A percentile compares a stretch with the other conserved stretches of the same genome.
Evolutionary conservation across 352 stramenopile genomes (phyloP).

Genomic region (Globisporangium nunn): DNA sequence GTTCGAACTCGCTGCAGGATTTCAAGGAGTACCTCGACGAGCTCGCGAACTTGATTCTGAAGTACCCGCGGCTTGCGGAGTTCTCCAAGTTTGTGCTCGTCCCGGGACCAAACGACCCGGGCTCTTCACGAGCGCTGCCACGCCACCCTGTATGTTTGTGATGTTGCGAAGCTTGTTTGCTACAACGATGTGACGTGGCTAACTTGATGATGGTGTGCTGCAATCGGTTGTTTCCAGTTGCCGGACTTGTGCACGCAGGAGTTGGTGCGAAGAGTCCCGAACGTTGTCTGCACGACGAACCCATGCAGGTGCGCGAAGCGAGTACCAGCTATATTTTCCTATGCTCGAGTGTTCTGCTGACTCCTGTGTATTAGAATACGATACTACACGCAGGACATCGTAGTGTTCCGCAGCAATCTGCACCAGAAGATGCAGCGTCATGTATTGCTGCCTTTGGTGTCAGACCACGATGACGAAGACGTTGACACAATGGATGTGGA

Average conservation of each 20-base stretch:
- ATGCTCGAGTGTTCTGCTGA: neutral
- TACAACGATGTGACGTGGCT: neutral
- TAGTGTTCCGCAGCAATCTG: constrained; percentile 90
- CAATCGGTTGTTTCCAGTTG: constrained; percentile 22
- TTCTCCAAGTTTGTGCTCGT: constrained; percentile 90
- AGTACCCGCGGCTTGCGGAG: constrained; percentile 74
- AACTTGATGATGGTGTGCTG: too few species aligned
- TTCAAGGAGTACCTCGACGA: constrained; percentile 87
- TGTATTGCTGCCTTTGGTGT: constrained; percentile 57
- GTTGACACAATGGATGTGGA: constrained; percentile 12
- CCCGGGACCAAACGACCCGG: constrained; percentile 89
- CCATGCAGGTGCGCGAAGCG: constrained; percentile 63
- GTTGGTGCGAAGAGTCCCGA: constrained; percentile 57
- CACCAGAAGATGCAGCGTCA: constrained; percentile 89
- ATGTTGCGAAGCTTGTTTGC: neutral
- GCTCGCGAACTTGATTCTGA: constrained; percentile 85
- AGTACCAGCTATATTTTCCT: neutral
- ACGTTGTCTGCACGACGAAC: constrained; percentile 86
- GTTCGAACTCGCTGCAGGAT: constrained; percentile 65
- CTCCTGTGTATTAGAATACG: constrained; percentile 47
- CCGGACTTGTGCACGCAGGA: constrained; percentile 65
- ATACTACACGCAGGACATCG: constrained; percentile 90
- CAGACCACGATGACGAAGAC: constrained; percentile 19
- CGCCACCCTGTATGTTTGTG: constrained; percentile 50
- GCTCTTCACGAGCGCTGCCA: constrained; percentile 72